A percentile compares a stretch with the other conserved stretches of the same genome.
Conservation (phyloP, 2,329 filamentous ascomycete species). For the Fusarium solani-melongenae region DNA sequence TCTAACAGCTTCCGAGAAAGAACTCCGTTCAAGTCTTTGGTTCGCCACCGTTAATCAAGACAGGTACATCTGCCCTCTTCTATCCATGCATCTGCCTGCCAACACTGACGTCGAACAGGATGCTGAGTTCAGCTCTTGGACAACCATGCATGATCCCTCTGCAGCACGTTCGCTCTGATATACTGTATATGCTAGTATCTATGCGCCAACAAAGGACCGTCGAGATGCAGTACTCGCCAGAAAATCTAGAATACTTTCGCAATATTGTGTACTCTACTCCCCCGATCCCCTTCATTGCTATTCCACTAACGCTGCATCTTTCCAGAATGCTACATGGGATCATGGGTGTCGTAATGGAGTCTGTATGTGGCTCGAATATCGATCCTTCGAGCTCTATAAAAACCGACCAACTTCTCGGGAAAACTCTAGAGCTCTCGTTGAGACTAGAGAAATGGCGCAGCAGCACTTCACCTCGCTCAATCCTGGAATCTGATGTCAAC, state of each 20-base stretch:
- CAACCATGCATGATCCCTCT: slow-evolving; percentile 23
- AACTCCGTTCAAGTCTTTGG: slow-evolving; percentile 45
- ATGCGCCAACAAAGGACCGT: not conserved
- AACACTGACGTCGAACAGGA: slow-evolving; percentile 1
- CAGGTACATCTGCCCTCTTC: not conserved
- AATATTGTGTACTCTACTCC: slow-evolving; percentile 22
- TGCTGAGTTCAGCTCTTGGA: slow-evolving; percentile 18
- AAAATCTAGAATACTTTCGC: slow-evolving; percentile 28
- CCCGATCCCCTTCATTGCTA: too few species aligned
- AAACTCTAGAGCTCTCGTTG: slow-evolving; percentile 32
- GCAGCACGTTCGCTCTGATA: slow-evolving; percentile 18
- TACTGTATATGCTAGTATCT: slow-evolving; percentile 8
- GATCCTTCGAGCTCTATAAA: slow-evolving; percentile 6
- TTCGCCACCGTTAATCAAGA: slow-evolving; percentile 46
- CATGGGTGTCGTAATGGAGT: slow-evolving; percentile 31
- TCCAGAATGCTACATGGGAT: slow-evolving; percentile 33
- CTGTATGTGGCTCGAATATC: slow-evolving; percentile 35
- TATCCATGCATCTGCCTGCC: not conserved
- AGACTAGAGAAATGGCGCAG: slow-evolving; percentile 31
- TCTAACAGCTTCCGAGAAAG: slow-evolving; percentile 37
- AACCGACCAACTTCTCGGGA: slow-evolving; percentile 21
- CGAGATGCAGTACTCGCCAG: slow-evolving; percentile 5
- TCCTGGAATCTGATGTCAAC: slow-evolving; percentile 11
- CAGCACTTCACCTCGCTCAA: not conserved
- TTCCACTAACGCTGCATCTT: not conserved